Evolutionary conservation across 768 basidiomycete species (phyloP).

Genomic region (Saitozyma sp.): DNA sequence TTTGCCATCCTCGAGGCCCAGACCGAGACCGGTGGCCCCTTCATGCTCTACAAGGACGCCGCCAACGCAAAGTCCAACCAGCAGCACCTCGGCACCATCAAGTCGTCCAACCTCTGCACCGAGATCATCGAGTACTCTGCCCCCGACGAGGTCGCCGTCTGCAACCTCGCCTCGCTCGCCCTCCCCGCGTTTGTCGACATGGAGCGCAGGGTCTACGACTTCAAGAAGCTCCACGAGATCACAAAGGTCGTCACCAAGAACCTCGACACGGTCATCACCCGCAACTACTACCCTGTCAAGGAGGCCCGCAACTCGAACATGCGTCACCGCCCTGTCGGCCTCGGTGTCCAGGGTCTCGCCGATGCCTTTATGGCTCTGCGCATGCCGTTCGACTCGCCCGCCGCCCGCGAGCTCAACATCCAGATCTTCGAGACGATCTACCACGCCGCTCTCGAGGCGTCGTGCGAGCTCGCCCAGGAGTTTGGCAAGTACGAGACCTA

Average conservation of each 20-base stretch:
- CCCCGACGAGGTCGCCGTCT: constrained; percentile 95
- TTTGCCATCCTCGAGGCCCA: constrained; percentile 95
- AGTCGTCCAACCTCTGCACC: constrained; percentile 97
- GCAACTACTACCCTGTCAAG: constrained; percentile 91
- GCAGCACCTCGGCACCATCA: constrained; percentile 97
- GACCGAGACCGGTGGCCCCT: constrained; percentile 97
- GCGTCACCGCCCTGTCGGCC: constrained; percentile 94
- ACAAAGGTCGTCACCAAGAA: constrained; percentile 89
- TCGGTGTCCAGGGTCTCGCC: constrained; percentile 96
- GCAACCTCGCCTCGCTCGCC: constrained; percentile 96
- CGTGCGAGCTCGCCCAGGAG: constrained; percentile 75
- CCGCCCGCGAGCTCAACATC: constrained; percentile 82
- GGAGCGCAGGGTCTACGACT: constrained; percentile 72
- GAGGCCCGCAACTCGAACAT: constrained; percentile 91
- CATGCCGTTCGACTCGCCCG: constrained; percentile 89
- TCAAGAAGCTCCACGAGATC: constrained; percentile 91
- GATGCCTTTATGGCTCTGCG: constrained; percentile 97
- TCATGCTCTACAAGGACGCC: constrained; percentile 98
- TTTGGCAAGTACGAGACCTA: constrained; percentile 86
- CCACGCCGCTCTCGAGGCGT: constrained; percentile 88
- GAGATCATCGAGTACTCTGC: constrained; percentile 98
- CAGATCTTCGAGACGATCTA: constrained; percentile 99
- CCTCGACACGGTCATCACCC: constrained; percentile 62
- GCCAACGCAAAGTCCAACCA: constrained; percentile 98
- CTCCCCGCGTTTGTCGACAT: constrained; percentile 85